A percentile compares a stretch with the other conserved stretches of the same genome.
phyloP scores from a whole-genome alignment of 192 early-diverging fungal species.

The Rhizoclosmatium sp. region DNA sequence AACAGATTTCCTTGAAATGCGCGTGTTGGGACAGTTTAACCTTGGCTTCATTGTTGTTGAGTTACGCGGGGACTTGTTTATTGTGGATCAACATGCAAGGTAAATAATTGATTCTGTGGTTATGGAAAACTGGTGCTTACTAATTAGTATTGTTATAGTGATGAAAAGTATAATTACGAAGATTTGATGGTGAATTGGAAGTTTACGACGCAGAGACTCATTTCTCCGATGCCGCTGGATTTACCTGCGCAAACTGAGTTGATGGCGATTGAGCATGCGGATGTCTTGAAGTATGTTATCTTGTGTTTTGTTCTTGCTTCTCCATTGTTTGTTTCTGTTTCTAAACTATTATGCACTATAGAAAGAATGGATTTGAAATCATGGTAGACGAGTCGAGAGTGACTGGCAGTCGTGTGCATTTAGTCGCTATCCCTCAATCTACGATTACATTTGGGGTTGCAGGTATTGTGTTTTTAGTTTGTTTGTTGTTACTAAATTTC shows the following conservation, averaged over 20 bases:
- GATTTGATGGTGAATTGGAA: slow-evolving; percentile 57
- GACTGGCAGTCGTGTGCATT: slow-evolving; percentile 68
- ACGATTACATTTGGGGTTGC: slow-evolving; percentile 75
- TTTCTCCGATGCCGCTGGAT: slow-evolving; percentile 73
- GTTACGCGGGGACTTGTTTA: slow-evolving; percentile 79
- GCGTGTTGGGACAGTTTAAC: slow-evolving; percentile 95
- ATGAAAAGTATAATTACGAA: slow-evolving; percentile 99
- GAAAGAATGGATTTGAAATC: slow-evolving; percentile 84
- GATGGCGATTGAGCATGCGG: slow-evolving; percentile 75
- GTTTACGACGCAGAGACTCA: slow-evolving; percentile 52
- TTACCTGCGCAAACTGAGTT: slow-evolving; percentile 82
- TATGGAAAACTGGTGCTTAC: background rate
- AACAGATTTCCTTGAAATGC: slow-evolving; percentile 83
- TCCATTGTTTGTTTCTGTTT: background rate
- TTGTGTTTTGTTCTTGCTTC: background rate
- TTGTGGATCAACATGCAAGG: slow-evolving; percentile 97
- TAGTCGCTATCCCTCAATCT: slow-evolving; percentile 74
- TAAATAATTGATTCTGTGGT: slow-evolving; percentile 25
- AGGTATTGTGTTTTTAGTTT: slow-evolving; percentile 47
- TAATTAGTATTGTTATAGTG: slow-evolving; percentile 48
- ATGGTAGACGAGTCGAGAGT: slow-evolving; percentile 62
- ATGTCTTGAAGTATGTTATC: slow-evolving; percentile 60
- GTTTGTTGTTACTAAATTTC: background rate
- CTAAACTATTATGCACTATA: slow-evolving; percentile 6
- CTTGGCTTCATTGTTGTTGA: slow-evolving; percentile 89